Percentiles rank a stretch among this genome's conserved stretches.
phyloP scores from a whole-genome alignment of 495 filamentous ascomycete genomes.

The Penicillium dipodomyicola region DNA sequence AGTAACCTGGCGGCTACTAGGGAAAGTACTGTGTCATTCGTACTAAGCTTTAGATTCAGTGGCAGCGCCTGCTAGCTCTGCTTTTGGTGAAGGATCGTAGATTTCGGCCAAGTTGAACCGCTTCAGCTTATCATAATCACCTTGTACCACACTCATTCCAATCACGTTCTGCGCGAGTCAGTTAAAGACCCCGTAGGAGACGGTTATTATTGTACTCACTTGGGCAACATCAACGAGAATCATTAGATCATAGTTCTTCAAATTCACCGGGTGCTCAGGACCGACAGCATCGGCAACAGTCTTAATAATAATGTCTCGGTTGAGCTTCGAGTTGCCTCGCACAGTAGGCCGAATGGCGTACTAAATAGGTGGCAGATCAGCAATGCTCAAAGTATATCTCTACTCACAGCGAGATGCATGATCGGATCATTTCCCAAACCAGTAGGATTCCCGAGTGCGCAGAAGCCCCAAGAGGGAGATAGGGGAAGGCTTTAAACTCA shows the following conservation, averaged over 20 bases:
- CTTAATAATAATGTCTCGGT: constrained; percentile 73
- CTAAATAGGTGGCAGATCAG: constrained; percentile 42
- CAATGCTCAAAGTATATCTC: constrained; percentile 7
- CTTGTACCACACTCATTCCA: constrained; percentile 73
- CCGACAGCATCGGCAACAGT: constrained; percentile 69
- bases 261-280: constrained; percentile 72
- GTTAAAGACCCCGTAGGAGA: constrained; percentile 4
- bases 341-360: constrained; percentile 88
- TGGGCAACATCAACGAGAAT: constrained; percentile 88
- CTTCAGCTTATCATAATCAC: constrained; percentile 68
- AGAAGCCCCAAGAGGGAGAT: neutral
- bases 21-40: neutral
- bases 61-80: neutral
- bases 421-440: constrained; percentile 3
- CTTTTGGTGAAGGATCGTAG: constrained; percentile 47
- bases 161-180: constrained; percentile 58
- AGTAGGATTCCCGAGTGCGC: constrained; percentile 3
- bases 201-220: constrained; percentile 49
- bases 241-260: constrained; percentile 75
- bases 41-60: constrained; percentile 8
- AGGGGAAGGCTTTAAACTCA: constrained; percentile 25
- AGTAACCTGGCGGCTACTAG: neutral
- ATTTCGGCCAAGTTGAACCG: constrained; percentile 71
- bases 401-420: constrained; percentile 4
- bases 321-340: constrained; percentile 73